Conservation (phyloP, 2,329 filamentous ascomycete genomes). For the Lojkania enalia region DNA sequence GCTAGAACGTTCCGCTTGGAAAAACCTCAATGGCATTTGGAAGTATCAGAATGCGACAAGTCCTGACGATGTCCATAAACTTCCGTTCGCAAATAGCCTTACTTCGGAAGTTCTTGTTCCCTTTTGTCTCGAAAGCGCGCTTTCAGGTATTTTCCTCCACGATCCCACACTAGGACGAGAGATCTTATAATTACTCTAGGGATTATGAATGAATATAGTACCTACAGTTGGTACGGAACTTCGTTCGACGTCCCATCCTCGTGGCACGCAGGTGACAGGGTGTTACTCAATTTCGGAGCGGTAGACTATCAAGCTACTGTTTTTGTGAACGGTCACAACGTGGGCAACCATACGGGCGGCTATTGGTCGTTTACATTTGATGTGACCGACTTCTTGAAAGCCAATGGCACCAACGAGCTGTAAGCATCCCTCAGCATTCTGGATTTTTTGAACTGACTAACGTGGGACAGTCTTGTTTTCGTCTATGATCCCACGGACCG, state of each 20-base stretch:
- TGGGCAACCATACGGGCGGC: slow-evolving; percentile 61
- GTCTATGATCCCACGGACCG: slow-evolving; percentile 71
- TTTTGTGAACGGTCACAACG: slow-evolving; percentile 60
- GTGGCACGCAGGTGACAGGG: slow-evolving; percentile 49
- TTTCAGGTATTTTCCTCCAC: slow-evolving; percentile 48
- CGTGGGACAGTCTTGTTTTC: slow-evolving; percentile 58
- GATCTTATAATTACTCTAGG: slow-evolving; percentile 50
- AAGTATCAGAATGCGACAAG: slow-evolving; percentile 52
- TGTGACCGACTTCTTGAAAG: slow-evolving; percentile 52
- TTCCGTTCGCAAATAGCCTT: slow-evolving; percentile 51
- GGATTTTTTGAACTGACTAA: neutral
- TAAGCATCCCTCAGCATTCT: slow-evolving; percentile 39
- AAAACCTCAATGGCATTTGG: slow-evolving; percentile 63
- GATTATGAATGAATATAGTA: slow-evolving; percentile 43
- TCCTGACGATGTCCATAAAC: slow-evolving; percentile 45
- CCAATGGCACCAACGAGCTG: slow-evolving; percentile 58
- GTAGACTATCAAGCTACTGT: slow-evolving; percentile 63
- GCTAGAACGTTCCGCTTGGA: slow-evolving; percentile 58
- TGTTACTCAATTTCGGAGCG: slow-evolving; percentile 62
- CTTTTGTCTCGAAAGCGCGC: slow-evolving; percentile 58
- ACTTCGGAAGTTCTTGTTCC: slow-evolving; percentile 54
- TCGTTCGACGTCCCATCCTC: slow-evolving; percentile 54
- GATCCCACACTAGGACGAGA: neutral
- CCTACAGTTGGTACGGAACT: slow-evolving; percentile 56
- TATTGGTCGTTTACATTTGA: slow-evolving; percentile 66